Conservation (phyloP, 2,329 filamentous ascomycete genomes). For the Epichloe amarillans region DNA sequence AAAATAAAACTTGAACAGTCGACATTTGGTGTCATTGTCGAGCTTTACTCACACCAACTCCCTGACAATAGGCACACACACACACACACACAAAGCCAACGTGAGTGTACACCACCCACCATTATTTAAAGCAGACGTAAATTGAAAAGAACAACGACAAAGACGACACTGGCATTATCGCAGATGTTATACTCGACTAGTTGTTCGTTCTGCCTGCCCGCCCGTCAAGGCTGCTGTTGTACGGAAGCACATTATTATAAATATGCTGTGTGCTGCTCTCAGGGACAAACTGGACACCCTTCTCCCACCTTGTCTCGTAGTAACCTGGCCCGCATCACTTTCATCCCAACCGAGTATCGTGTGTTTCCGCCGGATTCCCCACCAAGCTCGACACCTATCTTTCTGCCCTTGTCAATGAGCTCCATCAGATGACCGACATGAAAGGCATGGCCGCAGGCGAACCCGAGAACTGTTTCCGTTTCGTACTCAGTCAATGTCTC, state of each 20-base stretch:
- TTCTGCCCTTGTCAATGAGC: constrained; percentile 31
- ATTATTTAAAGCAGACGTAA: not conserved
- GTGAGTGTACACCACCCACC: not conserved
- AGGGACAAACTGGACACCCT: constrained; percentile 48
- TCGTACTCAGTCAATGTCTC: constrained; percentile 47
- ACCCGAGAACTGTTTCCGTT: constrained; percentile 61
- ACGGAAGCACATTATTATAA: not conserved
- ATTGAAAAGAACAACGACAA: not conserved
- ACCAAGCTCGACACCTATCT: constrained; percentile 33
- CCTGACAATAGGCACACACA: not conserved
- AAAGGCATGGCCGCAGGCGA: constrained; percentile 71
- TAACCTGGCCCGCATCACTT: constrained; percentile 75
- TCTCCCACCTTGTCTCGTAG: constrained; percentile 55
- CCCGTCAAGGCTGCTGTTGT: not conserved
- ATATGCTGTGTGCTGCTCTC: not conserved
- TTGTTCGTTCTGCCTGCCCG: not conserved
- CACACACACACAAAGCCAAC: not conserved
- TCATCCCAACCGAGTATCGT: constrained; percentile 62
- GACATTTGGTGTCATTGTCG: not conserved
- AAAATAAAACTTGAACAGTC: not conserved
- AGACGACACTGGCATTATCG: not conserved
- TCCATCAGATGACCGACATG: constrained; percentile 60
- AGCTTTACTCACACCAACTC: not conserved
- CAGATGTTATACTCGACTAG: not conserved
- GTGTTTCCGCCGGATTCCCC: constrained; percentile 27